Evolutionary conservation across 352 stramenopile genomes (phyloP), one percentile per base, ranked within the genome.

Genomic region (Phytophthora chlamydospora): DNA sequence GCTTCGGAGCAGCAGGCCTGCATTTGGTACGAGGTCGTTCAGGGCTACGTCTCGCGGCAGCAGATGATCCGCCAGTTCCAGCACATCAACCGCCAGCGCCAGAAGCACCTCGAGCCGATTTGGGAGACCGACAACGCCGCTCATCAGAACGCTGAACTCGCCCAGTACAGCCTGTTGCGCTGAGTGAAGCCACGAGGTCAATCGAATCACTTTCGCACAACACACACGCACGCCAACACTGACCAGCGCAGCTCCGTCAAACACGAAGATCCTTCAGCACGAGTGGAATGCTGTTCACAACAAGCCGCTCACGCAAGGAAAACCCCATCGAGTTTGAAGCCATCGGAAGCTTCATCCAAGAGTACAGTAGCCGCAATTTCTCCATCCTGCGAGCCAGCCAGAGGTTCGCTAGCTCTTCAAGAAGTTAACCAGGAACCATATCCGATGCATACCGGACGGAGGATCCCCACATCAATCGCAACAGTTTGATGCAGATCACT

Each of bases 1-100:
- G 62, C 66, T 24, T 83, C 55, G 34, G 79, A 89, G 42, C 63
- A 88, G 17, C 78, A 90, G 38, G 76, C 77, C 13, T 80, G 71
- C 24, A 65, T 66, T 6, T 90, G 81, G 81, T 88, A 80, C 71
- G 79, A 90, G 36, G 75, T 89, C 34, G 59, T 90, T 13, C 68
- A 74, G 32, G 68, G 83, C 13, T 88, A 77, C 62, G 53, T 90
- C 13, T 56, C 58, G 59, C 53, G 55, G 24, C 51, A 70, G 47
- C 71, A 78, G 46, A 74, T 68, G 58, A 60, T 32, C 29, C 65
- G 71, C 10, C 71, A 80, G 44, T 58, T 83, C 35, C 59, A 73
- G 43, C 61, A 81, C 42, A 62, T 83, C 11, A 61, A 77, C 8
- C 62, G 52, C 1, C 73, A 79, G 40, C 76, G 75, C 12, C 54